These are phyloP conservation scores for Barnettozyma pratensis DNA, from an alignment of 805 yeast species.

Conservation along the genomic window DNA sequence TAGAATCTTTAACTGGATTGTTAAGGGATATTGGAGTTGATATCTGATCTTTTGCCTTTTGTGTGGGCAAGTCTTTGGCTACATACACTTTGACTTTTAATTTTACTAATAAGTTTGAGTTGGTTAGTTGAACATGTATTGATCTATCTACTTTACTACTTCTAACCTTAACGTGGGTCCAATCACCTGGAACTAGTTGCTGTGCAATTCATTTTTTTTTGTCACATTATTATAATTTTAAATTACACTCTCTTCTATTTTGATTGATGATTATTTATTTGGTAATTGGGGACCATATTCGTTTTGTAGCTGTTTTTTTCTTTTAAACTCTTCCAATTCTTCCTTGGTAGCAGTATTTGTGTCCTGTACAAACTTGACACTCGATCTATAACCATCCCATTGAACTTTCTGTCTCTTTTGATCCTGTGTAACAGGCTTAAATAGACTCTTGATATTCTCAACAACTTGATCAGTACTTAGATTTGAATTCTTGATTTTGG, in stretches of 20 bases:
- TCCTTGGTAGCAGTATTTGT: constrained; percentile 16
- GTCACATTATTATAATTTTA: neutral
- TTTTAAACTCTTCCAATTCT: constrained; percentile 23
- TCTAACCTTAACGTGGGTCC: no score
- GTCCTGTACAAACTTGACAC: constrained; percentile 21
- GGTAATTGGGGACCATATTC: constrained; percentile 3
- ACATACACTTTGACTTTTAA: no score
- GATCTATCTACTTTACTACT: no score
- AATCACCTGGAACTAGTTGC: no score
- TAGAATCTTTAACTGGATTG: neutral
- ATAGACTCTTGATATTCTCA: constrained; percentile 50
- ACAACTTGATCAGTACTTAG: constrained; percentile 54
- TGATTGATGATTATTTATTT: neutral
- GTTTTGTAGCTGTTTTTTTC: constrained; percentile 11
- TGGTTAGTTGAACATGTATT: no score
- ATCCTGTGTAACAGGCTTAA: constrained; percentile 16
- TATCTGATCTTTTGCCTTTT: neutral
- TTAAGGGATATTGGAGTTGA: neutral
- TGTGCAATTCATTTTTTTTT: neutral
- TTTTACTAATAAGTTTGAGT: no score
- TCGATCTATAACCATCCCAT: constrained; percentile 32
- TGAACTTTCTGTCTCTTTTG: constrained; percentile 25
- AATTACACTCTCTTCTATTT: no score
- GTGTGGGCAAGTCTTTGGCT: no score
- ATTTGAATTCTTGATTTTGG: constrained; percentile 47